Evolutionary conservation across 2,329 filamentous ascomycete genomes (phyloP).

Genomic region (Penicillium expansum): DNA sequence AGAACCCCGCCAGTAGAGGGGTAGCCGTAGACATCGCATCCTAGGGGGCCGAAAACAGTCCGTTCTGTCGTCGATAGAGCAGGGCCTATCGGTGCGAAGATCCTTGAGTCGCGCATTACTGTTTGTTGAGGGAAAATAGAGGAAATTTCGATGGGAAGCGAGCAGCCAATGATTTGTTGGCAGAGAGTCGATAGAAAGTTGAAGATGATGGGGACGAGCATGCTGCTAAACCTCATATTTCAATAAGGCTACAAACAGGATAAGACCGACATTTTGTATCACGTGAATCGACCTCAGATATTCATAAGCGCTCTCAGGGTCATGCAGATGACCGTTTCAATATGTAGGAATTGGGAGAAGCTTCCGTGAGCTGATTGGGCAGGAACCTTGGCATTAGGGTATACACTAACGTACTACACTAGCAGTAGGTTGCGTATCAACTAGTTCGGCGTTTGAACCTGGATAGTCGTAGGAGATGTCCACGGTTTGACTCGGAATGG

Average conservation of each 20-base stretch:
- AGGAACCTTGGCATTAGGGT: too few relatives aligned
- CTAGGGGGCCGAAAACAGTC: conserved; percentile 3
- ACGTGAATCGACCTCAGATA: background rate
- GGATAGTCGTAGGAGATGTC: too few relatives aligned
- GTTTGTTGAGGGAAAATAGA: conserved; percentile 6
- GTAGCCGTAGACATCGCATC: conserved; percentile 18
- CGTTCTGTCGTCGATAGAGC: conserved; percentile 12
- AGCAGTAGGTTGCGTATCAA: too few relatives aligned
- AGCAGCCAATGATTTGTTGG: too few relatives aligned
- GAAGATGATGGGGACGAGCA: conserved; percentile 2
- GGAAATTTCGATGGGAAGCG: too few relatives aligned
- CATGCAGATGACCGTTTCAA: background rate
- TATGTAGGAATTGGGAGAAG: background rate
- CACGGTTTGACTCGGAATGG: too few relatives aligned
- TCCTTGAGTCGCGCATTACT: background rate
- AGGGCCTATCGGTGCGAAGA: background rate
- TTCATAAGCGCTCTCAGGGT: background rate
- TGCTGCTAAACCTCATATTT: background rate
- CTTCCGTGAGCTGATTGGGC: too few relatives aligned
- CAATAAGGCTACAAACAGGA: background rate
- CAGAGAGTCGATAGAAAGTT: conserved; percentile 7
- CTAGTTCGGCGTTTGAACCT: too few relatives aligned
- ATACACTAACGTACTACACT: too few relatives aligned
- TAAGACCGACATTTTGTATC: background rate
- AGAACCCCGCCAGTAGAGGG: conserved; percentile 16